Conservation (phyloP, 331 rosid species). For the Pyrus hybrid region DNA sequence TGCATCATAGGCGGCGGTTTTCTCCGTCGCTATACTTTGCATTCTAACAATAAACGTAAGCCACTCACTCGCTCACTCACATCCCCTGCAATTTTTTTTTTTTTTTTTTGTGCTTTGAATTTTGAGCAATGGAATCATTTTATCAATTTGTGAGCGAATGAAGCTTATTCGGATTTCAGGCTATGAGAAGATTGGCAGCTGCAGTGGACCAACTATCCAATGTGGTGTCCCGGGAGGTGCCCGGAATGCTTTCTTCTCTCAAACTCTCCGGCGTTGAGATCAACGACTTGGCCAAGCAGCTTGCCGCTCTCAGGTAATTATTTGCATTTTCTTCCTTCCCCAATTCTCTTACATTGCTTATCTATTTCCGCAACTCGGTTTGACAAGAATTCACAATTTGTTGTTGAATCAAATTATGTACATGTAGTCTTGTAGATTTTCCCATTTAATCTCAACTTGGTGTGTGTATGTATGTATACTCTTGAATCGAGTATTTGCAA, state of each 20-base stretch:
- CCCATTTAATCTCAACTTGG: no score
- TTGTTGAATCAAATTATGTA: not conserved
- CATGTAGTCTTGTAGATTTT: no score
- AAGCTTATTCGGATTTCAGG: constrained; percentile 16
- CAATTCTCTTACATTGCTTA: not conserved
- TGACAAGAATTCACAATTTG: not conserved
- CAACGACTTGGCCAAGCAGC: constrained; percentile 39
- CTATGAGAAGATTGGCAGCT: constrained; percentile 40
- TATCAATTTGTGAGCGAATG: not conserved
- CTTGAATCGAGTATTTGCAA: not conserved
- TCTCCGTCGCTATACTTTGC: constrained; percentile 34
- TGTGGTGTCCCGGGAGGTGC: constrained; percentile 42
- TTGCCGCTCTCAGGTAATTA: constrained; percentile 32
- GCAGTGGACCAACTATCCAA: constrained; percentile 31
- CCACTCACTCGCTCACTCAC: not conserved
- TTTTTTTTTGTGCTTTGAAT: not conserved
- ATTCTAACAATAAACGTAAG: constrained; percentile 42
- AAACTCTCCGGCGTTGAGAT: constrained; percentile 51
- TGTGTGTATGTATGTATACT: not conserved
- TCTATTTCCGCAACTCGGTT: constrained; percentile 6
- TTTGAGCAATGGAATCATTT: not conserved
- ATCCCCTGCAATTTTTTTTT: not conserved
- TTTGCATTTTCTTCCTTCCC: not conserved
- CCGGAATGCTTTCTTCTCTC: constrained; percentile 43
- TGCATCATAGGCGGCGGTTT: constrained; percentile 37